Percentiles rank a stretch among this genome's conserved stretches.
Conservation (phyloP, 768 basidiomycete species). For the Tephrocybe sp. region DNA sequence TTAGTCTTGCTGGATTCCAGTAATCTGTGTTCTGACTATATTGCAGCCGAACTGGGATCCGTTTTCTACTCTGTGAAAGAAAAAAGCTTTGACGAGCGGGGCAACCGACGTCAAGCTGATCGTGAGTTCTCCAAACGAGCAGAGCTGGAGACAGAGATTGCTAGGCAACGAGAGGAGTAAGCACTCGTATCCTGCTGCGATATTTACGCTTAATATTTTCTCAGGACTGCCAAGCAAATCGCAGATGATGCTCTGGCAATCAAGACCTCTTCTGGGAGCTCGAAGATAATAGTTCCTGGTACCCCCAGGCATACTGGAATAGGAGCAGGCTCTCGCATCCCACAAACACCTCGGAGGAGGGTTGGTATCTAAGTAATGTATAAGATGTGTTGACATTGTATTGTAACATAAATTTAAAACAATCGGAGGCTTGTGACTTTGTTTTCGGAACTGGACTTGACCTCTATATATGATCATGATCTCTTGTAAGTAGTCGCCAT, state of each 20-base stretch:
- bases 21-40: not conserved
- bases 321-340: slow-evolving; percentile 59
- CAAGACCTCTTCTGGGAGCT: slow-evolving; percentile 50
- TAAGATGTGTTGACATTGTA: not conserved
- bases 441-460: no score
- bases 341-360: slow-evolving; percentile 73
- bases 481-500: not conserved
- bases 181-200: slow-evolving; percentile 18
- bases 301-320: slow-evolving; percentile 74
- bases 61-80: slow-evolving; percentile 98
- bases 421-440: no score
- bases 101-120: slow-evolving; percentile 73
- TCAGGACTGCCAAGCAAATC: slow-evolving; percentile 59
- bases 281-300: slow-evolving; percentile 75
- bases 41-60: slow-evolving; percentile 84
- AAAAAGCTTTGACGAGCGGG: slow-evolving; percentile 93
- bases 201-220: not conserved
- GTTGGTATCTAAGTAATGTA: slow-evolving; percentile 55
- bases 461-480: not conserved
- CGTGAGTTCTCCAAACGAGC: slow-evolving; percentile 90
- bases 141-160: slow-evolving; percentile 91
- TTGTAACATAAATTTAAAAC: no score
- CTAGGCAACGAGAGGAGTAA: slow-evolving; percentile 75
- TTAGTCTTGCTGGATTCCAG: slow-evolving; percentile 29
- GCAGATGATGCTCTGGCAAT: slow-evolving; percentile 57